Percentiles rank a stretch among this genome's conserved stretches.
Conservation (phyloP, 768 basidiomycete species). For the Suillus plorans region DNA sequence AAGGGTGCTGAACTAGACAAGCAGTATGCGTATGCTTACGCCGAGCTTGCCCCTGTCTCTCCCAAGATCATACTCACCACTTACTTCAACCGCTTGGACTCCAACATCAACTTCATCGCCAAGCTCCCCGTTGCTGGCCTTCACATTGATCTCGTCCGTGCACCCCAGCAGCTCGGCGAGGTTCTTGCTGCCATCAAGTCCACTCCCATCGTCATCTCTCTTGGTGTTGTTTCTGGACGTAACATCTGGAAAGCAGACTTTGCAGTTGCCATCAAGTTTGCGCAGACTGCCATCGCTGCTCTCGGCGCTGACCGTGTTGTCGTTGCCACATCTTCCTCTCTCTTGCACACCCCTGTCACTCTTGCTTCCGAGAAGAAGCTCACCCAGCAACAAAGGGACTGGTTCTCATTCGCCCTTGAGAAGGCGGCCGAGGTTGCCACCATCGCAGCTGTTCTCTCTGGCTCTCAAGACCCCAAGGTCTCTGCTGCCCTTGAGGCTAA, state of each 20-base stretch:
- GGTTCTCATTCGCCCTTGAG: slow-evolving; percentile 98
- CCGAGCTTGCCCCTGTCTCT: slow-evolving; percentile 74
- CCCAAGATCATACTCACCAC: slow-evolving; percentile 95
- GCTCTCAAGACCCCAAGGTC: slow-evolving; percentile 74
- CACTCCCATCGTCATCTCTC: slow-evolving; percentile 79
- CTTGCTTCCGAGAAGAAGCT: slow-evolving; percentile 91
- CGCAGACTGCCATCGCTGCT: slow-evolving; percentile 78
- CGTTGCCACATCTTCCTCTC: slow-evolving; percentile 94
- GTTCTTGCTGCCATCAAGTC: slow-evolving; percentile 82
- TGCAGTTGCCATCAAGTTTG: slow-evolving; percentile 73
- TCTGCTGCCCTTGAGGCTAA: slow-evolving; percentile 83
- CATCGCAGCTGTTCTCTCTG: slow-evolving; percentile 83
- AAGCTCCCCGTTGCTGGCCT: slow-evolving; percentile 93
- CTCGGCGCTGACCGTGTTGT: slow-evolving; percentile 90
- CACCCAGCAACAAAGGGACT: slow-evolving; percentile 86
- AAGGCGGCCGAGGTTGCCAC: slow-evolving; percentile 89
- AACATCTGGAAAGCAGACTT: slow-evolving; percentile 99
- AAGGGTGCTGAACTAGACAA: slow-evolving; percentile 71
- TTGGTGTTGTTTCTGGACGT: slow-evolving; percentile 96
- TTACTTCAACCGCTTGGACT: slow-evolving; percentile 95
- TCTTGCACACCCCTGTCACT: slow-evolving; percentile 97
- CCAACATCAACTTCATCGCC: slow-evolving; percentile 82
- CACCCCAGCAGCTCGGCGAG: slow-evolving; percentile 82
- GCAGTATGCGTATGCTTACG: slow-evolving; percentile 79
- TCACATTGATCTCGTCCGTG: slow-evolving; percentile 96